Evolutionary conservation across 371 early-diverging fungal genomes (phyloP).

Genomic region (Mucor lusitanicus): DNA sequence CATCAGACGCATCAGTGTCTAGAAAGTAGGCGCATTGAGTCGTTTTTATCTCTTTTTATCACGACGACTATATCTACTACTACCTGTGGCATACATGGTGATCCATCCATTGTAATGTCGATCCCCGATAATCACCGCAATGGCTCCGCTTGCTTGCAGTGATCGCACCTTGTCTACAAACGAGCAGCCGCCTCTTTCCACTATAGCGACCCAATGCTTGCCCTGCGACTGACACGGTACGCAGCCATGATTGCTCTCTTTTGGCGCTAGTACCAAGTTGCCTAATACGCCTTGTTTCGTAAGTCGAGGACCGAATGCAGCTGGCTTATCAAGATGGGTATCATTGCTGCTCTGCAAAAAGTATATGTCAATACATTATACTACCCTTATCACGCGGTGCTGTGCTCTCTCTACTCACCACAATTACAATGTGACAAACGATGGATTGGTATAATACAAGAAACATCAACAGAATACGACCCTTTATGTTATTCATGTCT

Average conservation of each 20-base stretch:
- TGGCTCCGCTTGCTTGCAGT: slow-evolving; percentile 86
- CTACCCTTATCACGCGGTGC: background rate
- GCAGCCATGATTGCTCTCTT: background rate
- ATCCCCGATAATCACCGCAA: slow-evolving; percentile 92
- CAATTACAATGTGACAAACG: background rate
- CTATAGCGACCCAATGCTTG: slow-evolving; percentile 78
- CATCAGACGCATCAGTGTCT: slow-evolving; percentile 70
- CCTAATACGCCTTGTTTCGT: slow-evolving; percentile 6
- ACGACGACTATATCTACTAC: background rate
- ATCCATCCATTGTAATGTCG: slow-evolving; percentile 70
- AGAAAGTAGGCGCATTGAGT: background rate
- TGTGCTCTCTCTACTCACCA: background rate
- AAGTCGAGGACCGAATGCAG: slow-evolving; percentile 11
- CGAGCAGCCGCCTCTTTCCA: slow-evolving; percentile 85
- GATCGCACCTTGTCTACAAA: slow-evolving; percentile 88
- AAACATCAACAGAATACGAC: background rate
- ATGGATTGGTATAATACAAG: background rate
- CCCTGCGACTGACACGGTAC: background rate
- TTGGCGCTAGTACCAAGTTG: background rate
- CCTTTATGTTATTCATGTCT: background rate
- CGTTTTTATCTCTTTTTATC: background rate
- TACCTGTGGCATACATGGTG: slow-evolving; percentile 91
- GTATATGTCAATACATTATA: background rate
- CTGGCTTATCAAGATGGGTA: slow-evolving; percentile 18
- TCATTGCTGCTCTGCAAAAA: slow-evolving; percentile 9